Conservation (phyloP, 2,329 filamentous ascomycete species). For the Penicillium sp. region DNA sequence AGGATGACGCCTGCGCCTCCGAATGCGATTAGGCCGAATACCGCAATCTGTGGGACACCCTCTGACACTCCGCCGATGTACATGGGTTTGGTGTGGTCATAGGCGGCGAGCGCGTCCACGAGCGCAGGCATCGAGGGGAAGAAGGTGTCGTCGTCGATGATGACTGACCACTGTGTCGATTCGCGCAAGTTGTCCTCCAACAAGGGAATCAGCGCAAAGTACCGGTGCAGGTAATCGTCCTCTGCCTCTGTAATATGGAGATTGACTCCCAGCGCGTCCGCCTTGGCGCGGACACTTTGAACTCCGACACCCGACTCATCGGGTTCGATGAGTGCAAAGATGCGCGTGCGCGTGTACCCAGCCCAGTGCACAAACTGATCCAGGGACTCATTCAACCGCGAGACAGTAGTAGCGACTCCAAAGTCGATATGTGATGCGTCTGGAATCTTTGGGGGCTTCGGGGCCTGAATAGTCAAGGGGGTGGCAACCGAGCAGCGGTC, state of each 20-base stretch:
- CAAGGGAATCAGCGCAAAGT: conserved; percentile 58
- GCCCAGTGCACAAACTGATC: conserved; percentile 60
- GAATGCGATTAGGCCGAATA: conserved; percentile 61
- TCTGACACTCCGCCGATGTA: conserved; percentile 63
- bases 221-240: conserved; percentile 50
- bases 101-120: conserved; percentile 47
- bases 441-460: conserved; percentile 42
- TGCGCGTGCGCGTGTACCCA: conserved; percentile 50
- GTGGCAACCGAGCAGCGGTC: conserved; percentile 44
- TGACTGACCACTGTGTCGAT: conserved; percentile 55
- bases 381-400: conserved; percentile 54
- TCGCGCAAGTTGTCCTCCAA: conserved; percentile 48
- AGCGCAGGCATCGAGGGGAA: conserved; percentile 58
- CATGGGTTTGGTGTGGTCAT: conserved; percentile 51
- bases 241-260: conserved; percentile 36
- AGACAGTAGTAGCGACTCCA: conserved; percentile 57
- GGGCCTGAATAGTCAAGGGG: conserved; percentile 51
- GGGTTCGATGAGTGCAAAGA: conserved; percentile 56
- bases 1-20: conserved; percentile 64
- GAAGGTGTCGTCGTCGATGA: conserved; percentile 66
- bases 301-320: conserved; percentile 22
- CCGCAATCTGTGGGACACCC: conserved; percentile 52
- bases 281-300: conserved; percentile 34
- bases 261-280: conserved; percentile 43
- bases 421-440: conserved; percentile 57